Base-by-base conservation (phyloP, 768 basidiomycete species). In the Suillus clintonianus region DNA sequence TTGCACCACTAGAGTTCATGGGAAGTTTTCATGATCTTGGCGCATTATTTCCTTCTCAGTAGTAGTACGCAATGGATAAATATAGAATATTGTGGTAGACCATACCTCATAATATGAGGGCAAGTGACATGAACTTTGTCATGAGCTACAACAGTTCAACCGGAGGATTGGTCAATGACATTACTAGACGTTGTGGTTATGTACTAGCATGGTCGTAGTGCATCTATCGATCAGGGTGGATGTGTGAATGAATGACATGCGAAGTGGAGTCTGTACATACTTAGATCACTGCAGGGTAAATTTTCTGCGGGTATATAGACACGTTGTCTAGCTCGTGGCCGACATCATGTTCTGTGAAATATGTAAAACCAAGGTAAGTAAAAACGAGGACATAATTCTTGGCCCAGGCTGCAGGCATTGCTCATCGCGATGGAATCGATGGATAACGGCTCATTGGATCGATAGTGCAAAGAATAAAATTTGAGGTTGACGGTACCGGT, bases 341-440 rank as follows among this genome's bases (percentile, higher is more conserved):
- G 9, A 37, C 37, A 56, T 15, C 54, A 37, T 24, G 55, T 57
- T 39, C 17, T 4, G 0, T 56, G 24, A 27, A 56, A 56, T 57
- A 57, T 57, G 55, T 57, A 57, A 57, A 57, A 57, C 6, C 24
- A 36, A 41, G 37, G 55, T 57, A 57, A 41, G 24, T 39, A 27
- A 41, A 56, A 37, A 55, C 34, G 53, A 37, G 54, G 15, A 24
- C 22, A 8, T 3, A 39, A 11, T 27, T 24, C 24, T 56, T 11
- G 22, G 15, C 36, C n/a, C n/a, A n/a, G n/a, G n/a, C n/a, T n/a
- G n/a, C n/a, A n/a, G n/a, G 36, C 36, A 27, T 24, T 24, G 8
- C 39, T 39, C 55, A 7, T 24, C n/a, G n/a, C n/a, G n/a, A 32
- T 53, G 30, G 30, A 32, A 55, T 37, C 36, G 54, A 57, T 57